These are phyloP conservation scores for Exophiala sp. DNA, from an alignment of 2,329 filamentous ascomycete species.

Conservation along the genomic window DNA sequence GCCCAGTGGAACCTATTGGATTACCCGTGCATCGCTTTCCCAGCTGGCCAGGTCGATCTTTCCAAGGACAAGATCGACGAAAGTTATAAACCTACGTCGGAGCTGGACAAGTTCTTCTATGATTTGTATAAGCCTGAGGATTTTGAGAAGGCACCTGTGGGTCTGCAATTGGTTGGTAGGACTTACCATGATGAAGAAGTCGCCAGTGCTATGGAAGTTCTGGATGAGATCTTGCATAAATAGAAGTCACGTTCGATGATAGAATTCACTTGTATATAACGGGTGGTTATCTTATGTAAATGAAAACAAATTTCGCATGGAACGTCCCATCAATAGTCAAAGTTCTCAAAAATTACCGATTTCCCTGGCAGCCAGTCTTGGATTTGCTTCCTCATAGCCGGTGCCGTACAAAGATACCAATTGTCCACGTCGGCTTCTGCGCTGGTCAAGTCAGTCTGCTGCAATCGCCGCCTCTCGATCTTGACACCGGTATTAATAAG, in stretches of 20 bases:
- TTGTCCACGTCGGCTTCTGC: slow-evolving; percentile 35
- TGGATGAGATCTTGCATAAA: background rate
- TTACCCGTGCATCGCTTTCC: no score
- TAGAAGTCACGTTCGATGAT: no score
- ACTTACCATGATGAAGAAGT: background rate
- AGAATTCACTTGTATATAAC: background rate
- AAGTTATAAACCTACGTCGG: background rate
- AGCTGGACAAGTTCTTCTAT: background rate
- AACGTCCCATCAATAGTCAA: slow-evolving; percentile 50
- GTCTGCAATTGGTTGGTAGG: background rate
- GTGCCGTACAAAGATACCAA: slow-evolving; percentile 61
- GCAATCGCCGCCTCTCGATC: slow-evolving; percentile 47
- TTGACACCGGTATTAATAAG: slow-evolving; percentile 30
- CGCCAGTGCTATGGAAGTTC: background rate
- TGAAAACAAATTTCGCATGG: background rate
- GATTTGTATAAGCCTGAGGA: background rate
- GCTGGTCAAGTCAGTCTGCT: slow-evolving; percentile 44
- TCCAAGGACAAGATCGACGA: background rate
- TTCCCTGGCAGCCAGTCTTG: slow-evolving; percentile 55
- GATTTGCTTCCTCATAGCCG: slow-evolving; percentile 48
- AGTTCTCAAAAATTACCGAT: slow-evolving; percentile 58
- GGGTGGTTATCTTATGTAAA: background rate
- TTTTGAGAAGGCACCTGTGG: background rate
- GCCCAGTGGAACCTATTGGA: no score
- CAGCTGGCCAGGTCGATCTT: no score